Percentiles rank a stretch among this genome's conserved stretches.
phyloP scores from a whole-genome alignment of 2,329 filamentous ascomycete genomes.

The Onygenales sp. region DNA sequence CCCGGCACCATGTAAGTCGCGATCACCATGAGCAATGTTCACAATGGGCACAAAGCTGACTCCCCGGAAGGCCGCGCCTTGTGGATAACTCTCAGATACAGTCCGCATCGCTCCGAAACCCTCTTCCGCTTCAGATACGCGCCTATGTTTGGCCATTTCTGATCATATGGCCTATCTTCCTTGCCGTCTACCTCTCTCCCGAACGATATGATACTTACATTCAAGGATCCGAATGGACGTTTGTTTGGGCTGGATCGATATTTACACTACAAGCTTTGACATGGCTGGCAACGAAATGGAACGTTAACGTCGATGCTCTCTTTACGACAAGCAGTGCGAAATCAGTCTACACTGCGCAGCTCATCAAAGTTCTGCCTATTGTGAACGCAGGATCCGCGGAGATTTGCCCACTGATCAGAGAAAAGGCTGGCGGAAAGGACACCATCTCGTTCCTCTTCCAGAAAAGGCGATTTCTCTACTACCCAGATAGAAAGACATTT shows the following conservation, averaged over 20 bases:
- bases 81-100: constrained; percentile 88
- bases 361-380: constrained; percentile 88
- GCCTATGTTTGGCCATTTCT: constrained; percentile 89
- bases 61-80: constrained; percentile 57
- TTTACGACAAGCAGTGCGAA: constrained; percentile 70
- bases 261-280: constrained; percentile 77
- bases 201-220: constrained; percentile 88
- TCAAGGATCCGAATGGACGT: constrained; percentile 92
- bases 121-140: constrained; percentile 70
- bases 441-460: constrained; percentile 91
- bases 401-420: constrained; percentile 71
- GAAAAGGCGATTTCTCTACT: constrained; percentile 90
- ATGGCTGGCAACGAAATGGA: constrained; percentile 98
- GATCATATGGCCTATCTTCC: constrained; percentile 84
- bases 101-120: constrained; percentile 77
- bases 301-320: constrained; percentile 69
- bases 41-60: neutral
- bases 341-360: constrained; percentile 60
- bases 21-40: neutral
- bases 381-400: constrained; percentile 84
- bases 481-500: constrained; percentile 63
- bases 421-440: constrained; percentile 63
- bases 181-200: constrained; percentile 73
- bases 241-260: constrained; percentile 84
- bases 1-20: constrained; percentile 9